These are phyloP conservation scores for Sequoiadendron giganteum DNA, from an alignment of 75 land plant species.

Conservation along the genomic window DNA sequence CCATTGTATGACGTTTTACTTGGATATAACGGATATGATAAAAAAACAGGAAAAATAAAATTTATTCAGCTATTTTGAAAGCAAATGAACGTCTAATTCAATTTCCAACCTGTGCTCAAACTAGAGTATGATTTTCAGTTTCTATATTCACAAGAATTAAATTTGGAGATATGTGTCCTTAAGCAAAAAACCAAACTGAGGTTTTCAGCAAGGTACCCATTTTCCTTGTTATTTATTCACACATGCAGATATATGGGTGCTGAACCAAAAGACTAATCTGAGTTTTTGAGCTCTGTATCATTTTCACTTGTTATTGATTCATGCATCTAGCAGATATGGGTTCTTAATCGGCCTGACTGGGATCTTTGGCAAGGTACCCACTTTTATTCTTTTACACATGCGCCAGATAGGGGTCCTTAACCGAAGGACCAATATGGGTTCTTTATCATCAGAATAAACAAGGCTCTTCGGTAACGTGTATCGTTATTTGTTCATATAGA, in stretches of 20 bases:
- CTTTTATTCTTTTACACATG: not conserved
- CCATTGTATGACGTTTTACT: not conserved
- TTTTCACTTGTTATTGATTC: not conserved
- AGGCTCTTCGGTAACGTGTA: not conserved
- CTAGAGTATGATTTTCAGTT: not conserved
- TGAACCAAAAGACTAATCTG: not conserved
- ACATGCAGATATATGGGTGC: not conserved
- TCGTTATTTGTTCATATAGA: not conserved
- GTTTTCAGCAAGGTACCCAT: not conserved
- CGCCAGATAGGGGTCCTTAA: not conserved
- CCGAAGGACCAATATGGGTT: not conserved
- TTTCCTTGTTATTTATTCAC: not conserved
- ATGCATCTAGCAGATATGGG: not conserved
- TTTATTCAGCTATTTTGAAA: not conserved
- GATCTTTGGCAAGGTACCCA: not conserved
- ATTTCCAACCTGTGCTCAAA: not conserved
- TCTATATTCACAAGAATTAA: not conserved
- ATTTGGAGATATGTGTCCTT: not conserved
- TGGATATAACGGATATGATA: not conserved
- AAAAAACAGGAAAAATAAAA: not conserved
- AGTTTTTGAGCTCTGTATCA: not conserved
- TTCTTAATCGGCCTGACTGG: not conserved
- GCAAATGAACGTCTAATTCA: not conserved
- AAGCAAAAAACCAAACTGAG: not conserved
- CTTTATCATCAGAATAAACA: not conserved